Base-by-base conservation (phyloP, 768 basidiomycete species). In the Inosperma sp. region DNA sequence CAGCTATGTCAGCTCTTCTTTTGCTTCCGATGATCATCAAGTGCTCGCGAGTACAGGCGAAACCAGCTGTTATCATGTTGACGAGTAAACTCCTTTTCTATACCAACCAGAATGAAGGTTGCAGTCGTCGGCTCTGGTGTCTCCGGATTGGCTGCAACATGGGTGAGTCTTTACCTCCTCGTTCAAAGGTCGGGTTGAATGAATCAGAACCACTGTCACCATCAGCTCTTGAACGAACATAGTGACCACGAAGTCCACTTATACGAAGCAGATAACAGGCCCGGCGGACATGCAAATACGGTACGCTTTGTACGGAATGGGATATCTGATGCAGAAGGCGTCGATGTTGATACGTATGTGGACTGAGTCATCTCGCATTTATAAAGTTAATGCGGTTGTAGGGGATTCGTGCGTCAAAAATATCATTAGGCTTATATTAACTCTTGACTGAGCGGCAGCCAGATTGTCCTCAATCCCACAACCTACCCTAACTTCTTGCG, bases 401-500 rank as follows among this genome's bases (percentile, higher is more conserved):
- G 81, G 6, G 81, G 82, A 42, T 84, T 84, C 59, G 82, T 82
- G 59, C 55, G 78, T 67, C 9, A 25, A 54, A 13, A 52, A 41
- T 25, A 25, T 10, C 14, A 7, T 14, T 21, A 13, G 35, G 7
- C 21, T 13, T 6, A 16, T 12, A 21, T 33, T 16, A 51, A 36
- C 23, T 16, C 7, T 56, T 7, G 19, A 36, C 23, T 13, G 2
- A 22, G n/a, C 4, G 14, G 6, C 25, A 30, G 49, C 3, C 58
- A 87, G 84, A 86, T 88, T 56, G 86, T 88, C 6, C 80, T 85
- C 65, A 88, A 89, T 61, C 83, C 86, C 0, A 71, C 70, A 30
- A 87, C 86, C 0, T 89, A 88, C 59, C 88, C 86, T 17, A 88
- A 90, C 64, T 87, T 89, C 61, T 73, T 86, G 42, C 76, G 79